phyloP scores from a whole-genome alignment of 2,329 filamentous ascomycete genomes.

The Neurospora sp. region DNA sequence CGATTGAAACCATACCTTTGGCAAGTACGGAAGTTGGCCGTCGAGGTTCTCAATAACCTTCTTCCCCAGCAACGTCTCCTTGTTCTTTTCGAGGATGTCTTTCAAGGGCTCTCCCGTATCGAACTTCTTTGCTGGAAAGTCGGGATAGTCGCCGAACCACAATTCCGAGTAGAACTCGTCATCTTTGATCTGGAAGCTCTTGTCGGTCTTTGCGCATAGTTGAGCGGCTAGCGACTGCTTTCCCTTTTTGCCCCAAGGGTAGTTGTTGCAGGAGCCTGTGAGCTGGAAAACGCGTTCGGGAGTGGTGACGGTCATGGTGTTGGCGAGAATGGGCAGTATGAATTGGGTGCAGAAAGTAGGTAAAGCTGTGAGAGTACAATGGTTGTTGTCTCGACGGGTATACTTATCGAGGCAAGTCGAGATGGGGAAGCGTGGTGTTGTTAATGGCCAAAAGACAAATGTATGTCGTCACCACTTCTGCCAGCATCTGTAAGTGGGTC shows the following conservation, averaged over 20 bases:
- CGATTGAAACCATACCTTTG: constrained; percentile 40
- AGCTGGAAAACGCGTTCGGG: constrained; percentile 31
- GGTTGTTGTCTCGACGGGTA: neutral
- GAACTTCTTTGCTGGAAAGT: constrained; percentile 54
- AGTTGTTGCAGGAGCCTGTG: constrained; percentile 43
- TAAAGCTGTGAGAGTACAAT: neutral
- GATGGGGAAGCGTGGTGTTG: neutral
- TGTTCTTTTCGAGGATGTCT: constrained; percentile 51
- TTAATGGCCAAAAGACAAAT: neutral
- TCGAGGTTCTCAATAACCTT: constrained; percentile 51
- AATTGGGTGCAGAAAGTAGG: neutral
- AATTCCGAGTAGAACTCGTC: constrained; percentile 53
- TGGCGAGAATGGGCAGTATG: neutral
- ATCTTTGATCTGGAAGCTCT: constrained; percentile 53
- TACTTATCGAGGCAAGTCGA: neutral
- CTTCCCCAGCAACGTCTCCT: constrained; percentile 53
- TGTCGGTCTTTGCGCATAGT: constrained; percentile 54
- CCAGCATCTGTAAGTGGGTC: neutral
- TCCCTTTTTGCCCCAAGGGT: constrained; percentile 63
- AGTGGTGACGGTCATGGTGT: constrained; percentile 7
- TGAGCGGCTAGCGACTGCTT: constrained; percentile 54
- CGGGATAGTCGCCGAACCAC: constrained; percentile 72
- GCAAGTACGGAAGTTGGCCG: constrained; percentile 58
- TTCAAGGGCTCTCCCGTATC: constrained; percentile 53
- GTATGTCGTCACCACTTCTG: constrained; percentile 6